These are phyloP conservation scores for Chlamydomonas eustigma DNA, from an alignment of 139 green algal genomes.

Conservation along the genomic window DNA sequence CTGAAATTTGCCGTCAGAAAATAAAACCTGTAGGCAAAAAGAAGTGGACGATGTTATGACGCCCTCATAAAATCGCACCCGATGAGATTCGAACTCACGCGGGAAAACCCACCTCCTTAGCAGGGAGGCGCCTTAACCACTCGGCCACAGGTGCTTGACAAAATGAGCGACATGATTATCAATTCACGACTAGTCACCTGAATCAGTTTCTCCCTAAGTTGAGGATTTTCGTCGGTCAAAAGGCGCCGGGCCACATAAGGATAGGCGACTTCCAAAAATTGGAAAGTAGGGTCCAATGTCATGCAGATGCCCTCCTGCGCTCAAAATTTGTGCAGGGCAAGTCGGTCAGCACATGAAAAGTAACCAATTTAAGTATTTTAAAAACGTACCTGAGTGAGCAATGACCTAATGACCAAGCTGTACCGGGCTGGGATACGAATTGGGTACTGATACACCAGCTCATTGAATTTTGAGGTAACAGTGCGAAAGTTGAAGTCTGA, in stretches of 20 bases:
- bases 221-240: slow-evolving; percentile 93
- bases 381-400: slow-evolving; percentile 78
- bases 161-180: too few relatives aligned
- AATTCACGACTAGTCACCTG: too few relatives aligned
- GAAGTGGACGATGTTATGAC: neutral
- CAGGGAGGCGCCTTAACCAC: too few relatives aligned
- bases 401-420: slow-evolving; percentile 89
- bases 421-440: slow-evolving; percentile 99
- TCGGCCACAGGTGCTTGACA: too few relatives aligned
- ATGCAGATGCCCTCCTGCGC: slow-evolving; percentile 97
- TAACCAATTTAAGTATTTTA: too few relatives aligned
- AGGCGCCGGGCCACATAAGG: slow-evolving; percentile 88
- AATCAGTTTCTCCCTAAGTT: slow-evolving; percentile 87
- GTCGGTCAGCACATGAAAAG: too few relatives aligned
- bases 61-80: neutral
- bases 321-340: neutral
- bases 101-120: too few relatives aligned
- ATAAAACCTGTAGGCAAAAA: slow-evolving; percentile 66
- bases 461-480: slow-evolving; percentile 97
- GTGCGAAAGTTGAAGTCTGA: slow-evolving; percentile 95
- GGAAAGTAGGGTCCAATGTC: slow-evolving; percentile 91
- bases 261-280: slow-evolving; percentile 94
- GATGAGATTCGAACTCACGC: too few relatives aligned
- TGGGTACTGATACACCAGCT: slow-evolving; percentile 98
- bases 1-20: slow-evolving; percentile 86